Conservation (phyloP, 768 basidiomycete genomes). For the Trametes maxima region DNA sequence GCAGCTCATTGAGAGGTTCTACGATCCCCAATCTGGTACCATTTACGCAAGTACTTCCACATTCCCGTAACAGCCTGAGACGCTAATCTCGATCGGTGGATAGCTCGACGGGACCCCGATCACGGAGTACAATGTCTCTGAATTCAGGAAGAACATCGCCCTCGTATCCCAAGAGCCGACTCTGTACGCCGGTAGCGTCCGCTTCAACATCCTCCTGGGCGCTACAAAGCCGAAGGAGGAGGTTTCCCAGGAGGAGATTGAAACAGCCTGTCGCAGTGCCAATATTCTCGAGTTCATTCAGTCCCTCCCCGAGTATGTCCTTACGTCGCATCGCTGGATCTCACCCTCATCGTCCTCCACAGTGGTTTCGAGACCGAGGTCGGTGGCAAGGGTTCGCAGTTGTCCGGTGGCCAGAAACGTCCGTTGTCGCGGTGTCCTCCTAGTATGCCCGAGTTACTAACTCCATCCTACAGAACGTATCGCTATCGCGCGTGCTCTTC, state of each 20-base stretch:
- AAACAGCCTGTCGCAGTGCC: conserved; percentile 83
- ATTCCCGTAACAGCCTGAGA: background rate
- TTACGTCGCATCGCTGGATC: background rate
- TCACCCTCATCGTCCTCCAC: background rate
- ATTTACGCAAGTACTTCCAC: conserved; percentile 51
- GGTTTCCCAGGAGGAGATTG: conserved; percentile 86
- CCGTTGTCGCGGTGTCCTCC: conserved; percentile 28
- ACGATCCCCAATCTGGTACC: conserved; percentile 73
- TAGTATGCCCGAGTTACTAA: background rate
- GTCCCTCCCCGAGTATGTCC: conserved; percentile 73
- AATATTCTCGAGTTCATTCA: conserved; percentile 91
- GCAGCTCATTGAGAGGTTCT: conserved; percentile 82
- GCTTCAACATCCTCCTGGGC: conserved; percentile 90
- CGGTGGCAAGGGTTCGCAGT: conserved; percentile 86
- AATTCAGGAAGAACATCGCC: conserved; percentile 86
- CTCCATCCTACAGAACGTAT: conserved; percentile 49
- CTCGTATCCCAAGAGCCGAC: conserved; percentile 93
- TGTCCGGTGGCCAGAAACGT: conserved; percentile 90
- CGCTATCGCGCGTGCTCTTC: conserved; percentile 85
- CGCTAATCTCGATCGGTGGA: background rate
- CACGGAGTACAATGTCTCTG: conserved; percentile 75
- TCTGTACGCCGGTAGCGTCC: conserved; percentile 84
- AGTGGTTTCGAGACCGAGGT: conserved; percentile 91
- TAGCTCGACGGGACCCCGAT: conserved; percentile 77
- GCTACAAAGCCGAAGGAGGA: conserved; percentile 73